Evolutionary conservation across 225 moss, liverwort and hornwort genomes (phyloP).

Genomic region (Takakia lepidozioides): DNA sequence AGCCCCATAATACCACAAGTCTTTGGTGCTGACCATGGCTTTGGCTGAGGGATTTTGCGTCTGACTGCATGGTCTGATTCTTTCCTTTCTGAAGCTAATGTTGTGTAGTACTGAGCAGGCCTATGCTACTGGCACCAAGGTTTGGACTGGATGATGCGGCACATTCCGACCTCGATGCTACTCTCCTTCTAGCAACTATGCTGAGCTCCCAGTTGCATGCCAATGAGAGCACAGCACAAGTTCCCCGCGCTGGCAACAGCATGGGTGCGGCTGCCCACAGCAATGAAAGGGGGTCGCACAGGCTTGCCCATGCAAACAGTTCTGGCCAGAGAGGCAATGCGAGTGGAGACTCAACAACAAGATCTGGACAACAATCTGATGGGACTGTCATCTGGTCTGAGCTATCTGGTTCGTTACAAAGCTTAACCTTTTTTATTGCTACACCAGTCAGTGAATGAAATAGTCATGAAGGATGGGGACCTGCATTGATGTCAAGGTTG

Average conservation of each 20-base stretch:
- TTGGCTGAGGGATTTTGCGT: conserved; percentile 6
- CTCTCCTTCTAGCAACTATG: conserved; percentile 91
- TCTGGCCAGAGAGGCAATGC: conserved; percentile 31
- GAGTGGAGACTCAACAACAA: conserved; percentile 25
- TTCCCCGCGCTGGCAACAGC: conserved; percentile 32
- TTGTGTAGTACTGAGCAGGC: conserved; percentile 41
- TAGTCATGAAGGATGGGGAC: neutral
- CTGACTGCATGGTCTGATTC: neutral
- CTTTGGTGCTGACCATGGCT: conserved; percentile 6
- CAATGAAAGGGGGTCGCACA: conserved; percentile 35
- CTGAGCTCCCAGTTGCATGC: conserved; percentile 72
- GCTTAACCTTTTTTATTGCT: neutral
- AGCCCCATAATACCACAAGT: too few relatives aligned
- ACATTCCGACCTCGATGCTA: conserved; percentile 92
- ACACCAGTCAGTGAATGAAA: neutral
- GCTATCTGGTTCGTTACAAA: conserved; percentile 36
- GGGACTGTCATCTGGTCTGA: conserved; percentile 68
- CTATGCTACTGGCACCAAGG: conserved; percentile 84
- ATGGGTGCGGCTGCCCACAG: conserved; percentile 27
- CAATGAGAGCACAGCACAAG: conserved; percentile 58
- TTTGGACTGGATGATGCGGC: conserved; percentile 88
- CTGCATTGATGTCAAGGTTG: neutral
- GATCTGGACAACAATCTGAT: conserved; percentile 53
- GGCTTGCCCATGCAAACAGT: conserved; percentile 22
- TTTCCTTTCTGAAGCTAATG: neutral